phyloP scores from a whole-genome alignment of 192 early-diverging fungal species.

The Podila epicladia region DNA sequence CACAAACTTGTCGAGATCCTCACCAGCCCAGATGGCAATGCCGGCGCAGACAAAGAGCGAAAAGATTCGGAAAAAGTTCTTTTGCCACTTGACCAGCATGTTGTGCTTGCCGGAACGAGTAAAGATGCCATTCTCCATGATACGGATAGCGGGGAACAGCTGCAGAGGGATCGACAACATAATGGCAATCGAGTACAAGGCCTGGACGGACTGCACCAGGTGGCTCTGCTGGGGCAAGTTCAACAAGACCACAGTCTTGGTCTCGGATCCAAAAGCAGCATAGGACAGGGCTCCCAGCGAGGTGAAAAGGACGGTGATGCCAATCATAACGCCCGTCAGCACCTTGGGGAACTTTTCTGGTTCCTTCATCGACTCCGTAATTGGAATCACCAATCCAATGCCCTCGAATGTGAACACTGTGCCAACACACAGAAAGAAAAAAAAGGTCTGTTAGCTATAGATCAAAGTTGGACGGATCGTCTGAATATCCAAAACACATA shows the following conservation, averaged over 20 bases:
- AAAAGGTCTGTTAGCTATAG: not conserved
- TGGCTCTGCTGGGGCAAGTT: slow-evolving; percentile 80
- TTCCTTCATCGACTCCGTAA: slow-evolving; percentile 89
- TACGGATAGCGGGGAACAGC: slow-evolving; percentile 93
- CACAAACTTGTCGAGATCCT: slow-evolving; percentile 84
- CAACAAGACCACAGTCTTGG: slow-evolving; percentile 89
- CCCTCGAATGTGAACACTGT: slow-evolving; percentile 49
- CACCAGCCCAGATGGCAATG: slow-evolving; percentile 80
- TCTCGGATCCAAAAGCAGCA: slow-evolving; percentile 83
- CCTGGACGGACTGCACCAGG: slow-evolving; percentile 77
- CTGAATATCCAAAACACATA: slow-evolving; percentile 65
- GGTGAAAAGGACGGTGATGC: slow-evolving; percentile 85
- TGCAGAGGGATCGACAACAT: slow-evolving; percentile 93
- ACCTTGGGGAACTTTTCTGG: slow-evolving; percentile 89
- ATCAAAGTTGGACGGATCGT: too few relatives aligned
- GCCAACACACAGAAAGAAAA: not conserved
- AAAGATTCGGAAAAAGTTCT: slow-evolving; percentile 81
- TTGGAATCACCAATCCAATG: slow-evolving; percentile 70
- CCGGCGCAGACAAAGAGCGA: slow-evolving; percentile 73
- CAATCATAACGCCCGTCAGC: slow-evolving; percentile 79
- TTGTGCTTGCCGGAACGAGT: slow-evolving; percentile 83
- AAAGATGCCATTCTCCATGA: slow-evolving; percentile 90
- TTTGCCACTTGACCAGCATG: slow-evolving; percentile 83
- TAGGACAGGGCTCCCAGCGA: slow-evolving; percentile 85
- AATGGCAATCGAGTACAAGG: slow-evolving; percentile 92